These are phyloP conservation scores for Umbelopsis ramanniana DNA, from an alignment of 192 early-diverging fungal genomes.

Conservation along the genomic window DNA sequence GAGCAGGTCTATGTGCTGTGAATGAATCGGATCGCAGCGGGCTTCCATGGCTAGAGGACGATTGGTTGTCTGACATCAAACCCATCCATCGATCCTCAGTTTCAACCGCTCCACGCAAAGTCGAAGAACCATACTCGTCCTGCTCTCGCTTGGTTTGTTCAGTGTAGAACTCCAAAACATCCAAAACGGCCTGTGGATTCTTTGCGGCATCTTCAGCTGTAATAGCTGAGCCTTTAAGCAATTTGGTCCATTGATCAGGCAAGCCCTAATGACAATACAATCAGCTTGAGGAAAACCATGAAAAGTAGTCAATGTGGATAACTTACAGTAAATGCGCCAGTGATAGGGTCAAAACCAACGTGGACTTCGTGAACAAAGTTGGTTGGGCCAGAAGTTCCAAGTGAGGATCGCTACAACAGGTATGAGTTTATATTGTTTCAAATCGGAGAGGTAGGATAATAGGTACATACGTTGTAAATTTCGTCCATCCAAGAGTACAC, in stretches of 20 bases:
- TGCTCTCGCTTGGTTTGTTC: constrained; percentile 72
- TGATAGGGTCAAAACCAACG: constrained; percentile 68
- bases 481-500: constrained; percentile 99
- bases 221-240: constrained; percentile 92
- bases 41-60: neutral
- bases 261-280: constrained; percentile 63
- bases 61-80: constrained; percentile 50
- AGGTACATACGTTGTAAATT: constrained; percentile 79
- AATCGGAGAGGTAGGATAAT: neutral
- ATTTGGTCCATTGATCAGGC: constrained; percentile 94
- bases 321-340: constrained; percentile 62
- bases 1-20: constrained; percentile 37
- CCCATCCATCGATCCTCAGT: constrained; percentile 62
- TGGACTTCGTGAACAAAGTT: constrained; percentile 90
- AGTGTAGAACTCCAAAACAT: constrained; percentile 98
- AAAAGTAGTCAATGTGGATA: neutral
- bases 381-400: constrained; percentile 81
- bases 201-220: constrained; percentile 97
- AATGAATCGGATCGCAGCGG: constrained; percentile 12
- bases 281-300: neutral
- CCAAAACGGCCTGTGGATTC: constrained; percentile 98
- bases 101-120: constrained; percentile 43
- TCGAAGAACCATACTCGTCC: constrained; percentile 53
- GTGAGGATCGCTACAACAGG: constrained; percentile 65
- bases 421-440: neutral